These are phyloP conservation scores for Luffa aegyptiaca DNA, from an alignment of 306 rosid species.

Conservation along the genomic window DNA sequence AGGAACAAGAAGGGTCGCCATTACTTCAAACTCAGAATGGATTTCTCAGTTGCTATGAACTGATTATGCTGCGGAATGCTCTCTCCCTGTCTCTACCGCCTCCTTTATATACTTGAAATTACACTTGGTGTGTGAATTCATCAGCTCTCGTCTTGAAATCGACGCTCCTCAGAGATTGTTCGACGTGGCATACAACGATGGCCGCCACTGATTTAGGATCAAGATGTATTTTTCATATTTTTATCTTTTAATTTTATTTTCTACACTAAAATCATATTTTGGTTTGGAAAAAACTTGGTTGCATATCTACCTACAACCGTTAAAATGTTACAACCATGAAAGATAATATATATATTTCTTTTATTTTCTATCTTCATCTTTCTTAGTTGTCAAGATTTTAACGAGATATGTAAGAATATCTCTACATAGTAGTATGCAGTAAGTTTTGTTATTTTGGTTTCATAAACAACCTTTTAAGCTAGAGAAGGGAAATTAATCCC, in stretches of 20 bases:
- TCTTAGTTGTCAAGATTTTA: too few relatives aligned
- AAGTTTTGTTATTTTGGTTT: too few relatives aligned
- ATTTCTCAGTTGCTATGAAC: neutral
- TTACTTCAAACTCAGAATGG: neutral
- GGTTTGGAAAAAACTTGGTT: too few relatives aligned
- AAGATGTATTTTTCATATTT: neutral
- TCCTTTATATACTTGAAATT: neutral
- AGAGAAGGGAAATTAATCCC: too few relatives aligned
- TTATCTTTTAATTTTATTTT: neutral
- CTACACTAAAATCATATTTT: too few relatives aligned
- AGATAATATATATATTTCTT: too few relatives aligned
- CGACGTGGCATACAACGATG: neutral
- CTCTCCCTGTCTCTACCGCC: neutral
- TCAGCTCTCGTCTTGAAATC: neutral
- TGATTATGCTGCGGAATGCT: neutral
- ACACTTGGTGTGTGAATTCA: neutral
- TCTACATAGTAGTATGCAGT: too few relatives aligned
- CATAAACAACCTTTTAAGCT: too few relatives aligned
- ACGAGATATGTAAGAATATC: too few relatives aligned
- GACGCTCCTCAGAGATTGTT: neutral
- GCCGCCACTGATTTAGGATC: neutral
- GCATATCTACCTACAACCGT: too few relatives aligned
- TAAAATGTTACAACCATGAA: too few relatives aligned
- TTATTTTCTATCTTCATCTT: too few relatives aligned
- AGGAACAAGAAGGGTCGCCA: conserved; percentile 46